phyloP scores from a whole-genome alignment of 2,329 filamentous ascomycete genomes.

The Fulvia fulva region DNA sequence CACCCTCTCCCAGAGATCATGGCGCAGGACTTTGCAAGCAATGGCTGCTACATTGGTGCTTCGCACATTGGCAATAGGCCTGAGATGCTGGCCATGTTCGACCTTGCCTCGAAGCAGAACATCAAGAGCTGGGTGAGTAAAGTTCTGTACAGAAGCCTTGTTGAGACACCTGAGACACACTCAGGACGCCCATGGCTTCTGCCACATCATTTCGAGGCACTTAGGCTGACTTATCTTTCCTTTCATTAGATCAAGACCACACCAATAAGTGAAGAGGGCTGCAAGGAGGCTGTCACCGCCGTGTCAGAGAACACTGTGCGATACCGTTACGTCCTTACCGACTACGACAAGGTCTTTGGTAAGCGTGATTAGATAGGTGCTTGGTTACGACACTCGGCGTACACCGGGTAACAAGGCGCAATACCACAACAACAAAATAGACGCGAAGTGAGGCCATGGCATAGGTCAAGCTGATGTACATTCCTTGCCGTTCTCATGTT shows the following conservation, averaged over 20 bases:
- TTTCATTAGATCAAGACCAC: no score
- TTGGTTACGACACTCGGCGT: background rate
- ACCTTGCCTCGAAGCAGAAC: slow-evolving; percentile 48
- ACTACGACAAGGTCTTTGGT: slow-evolving; percentile 65
- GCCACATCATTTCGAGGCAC: no score
- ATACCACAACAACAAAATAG: background rate
- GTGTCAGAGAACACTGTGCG: slow-evolving; percentile 64
- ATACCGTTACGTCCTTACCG: slow-evolving; percentile 68
- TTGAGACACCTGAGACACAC: no score
- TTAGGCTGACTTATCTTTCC: no score
- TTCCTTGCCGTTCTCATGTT: no score
- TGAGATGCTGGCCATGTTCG: slow-evolving; percentile 50
- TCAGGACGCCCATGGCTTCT: no score
- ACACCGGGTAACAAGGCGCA: background rate
- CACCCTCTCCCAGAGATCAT: slow-evolving; percentile 59
- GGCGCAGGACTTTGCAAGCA: slow-evolving; percentile 69
- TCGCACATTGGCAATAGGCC: slow-evolving; percentile 46
- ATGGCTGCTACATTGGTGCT: slow-evolving; percentile 58
- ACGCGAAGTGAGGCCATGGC: background rate
- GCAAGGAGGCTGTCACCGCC: slow-evolving; percentile 65
- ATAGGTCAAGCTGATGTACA: no score
- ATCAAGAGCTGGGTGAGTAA: slow-evolving; percentile 57
- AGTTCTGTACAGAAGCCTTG: no score
- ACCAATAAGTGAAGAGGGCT: slow-evolving; percentile 67
- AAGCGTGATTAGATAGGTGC: slow-evolving; percentile 37